Evolutionary conservation across 192 early-diverging fungal genomes (phyloP), one percentile per base, ranked within the genome.

Genomic region (Pecoramyces ruminantium): DNA sequence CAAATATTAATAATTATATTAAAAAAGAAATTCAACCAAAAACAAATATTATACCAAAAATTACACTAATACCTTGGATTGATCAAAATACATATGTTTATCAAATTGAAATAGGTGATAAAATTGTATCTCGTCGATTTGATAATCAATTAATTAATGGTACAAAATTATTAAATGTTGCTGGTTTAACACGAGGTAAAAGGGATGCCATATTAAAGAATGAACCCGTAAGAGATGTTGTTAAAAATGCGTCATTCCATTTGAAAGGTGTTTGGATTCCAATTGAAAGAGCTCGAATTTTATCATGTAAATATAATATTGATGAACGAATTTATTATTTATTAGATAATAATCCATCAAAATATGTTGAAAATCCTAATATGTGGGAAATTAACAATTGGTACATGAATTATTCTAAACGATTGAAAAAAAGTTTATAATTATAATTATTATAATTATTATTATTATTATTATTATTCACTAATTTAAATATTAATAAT

Each of bases 81-180:
- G 51, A 67, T 67, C 51, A 21, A n/a, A 67, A 67, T n/a, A 67
- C 51, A 4, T 67, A 67, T n/a, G 51, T 67, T 9, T 67, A 67
- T 67, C 51, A 67, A 67, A n/a, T 67, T 67, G 51, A 67, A 67
- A 67, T 67, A 25, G 25, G 25, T 4, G 51, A 67, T 25, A 67
- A 67, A n/a, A 67, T 67, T 67, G 51, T 67, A 25, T 67, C 51
- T 9, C 17, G 51, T 21, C 1, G 51, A 90, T 34, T 87, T 92
- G 94, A 95, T 81, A 93, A 95, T 85, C 88, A 94, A 80, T 93
- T 94, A 92, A 92, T 94, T 78, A 94, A 95, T 84, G 93, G 94
- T 29, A 95, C 94, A 18, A 95, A 95, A 85, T 86, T 95, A 77
- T 87, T 95, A 29, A 95, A 95, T 85, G 93, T 95, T 28, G 92